Conservation (phyloP, 768 basidiomycete genomes). For the Antrodiella citrinella region DNA sequence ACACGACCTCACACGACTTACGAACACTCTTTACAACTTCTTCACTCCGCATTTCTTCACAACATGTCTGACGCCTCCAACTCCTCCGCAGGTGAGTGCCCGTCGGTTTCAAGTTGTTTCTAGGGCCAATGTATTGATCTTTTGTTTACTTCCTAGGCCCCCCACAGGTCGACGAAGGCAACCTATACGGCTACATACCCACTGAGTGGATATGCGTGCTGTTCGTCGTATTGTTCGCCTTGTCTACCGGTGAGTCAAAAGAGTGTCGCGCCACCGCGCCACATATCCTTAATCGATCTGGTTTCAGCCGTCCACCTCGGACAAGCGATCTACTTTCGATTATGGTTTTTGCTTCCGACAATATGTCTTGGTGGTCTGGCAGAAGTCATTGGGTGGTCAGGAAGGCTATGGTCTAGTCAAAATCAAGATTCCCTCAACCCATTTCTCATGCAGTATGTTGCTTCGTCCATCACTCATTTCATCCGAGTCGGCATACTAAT, state of each 20-base stretch:
- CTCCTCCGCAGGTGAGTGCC: too few relatives aligned
- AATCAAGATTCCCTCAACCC: conserved; percentile 20
- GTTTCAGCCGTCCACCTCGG: conserved; percentile 19
- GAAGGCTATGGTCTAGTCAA: conserved; percentile 26
- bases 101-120: too few relatives aligned
- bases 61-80: too few relatives aligned
- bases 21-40: too few relatives aligned
- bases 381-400: conserved; percentile 32
- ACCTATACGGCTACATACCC: conserved; percentile 10
- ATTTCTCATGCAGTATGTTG: conserved; percentile 33
- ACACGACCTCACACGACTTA: too few relatives aligned
- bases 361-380: conserved; percentile 22
- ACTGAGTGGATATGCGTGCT: conserved; percentile 11
- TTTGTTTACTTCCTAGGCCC: too few relatives aligned
- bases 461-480: too few relatives aligned
- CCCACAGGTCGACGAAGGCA: too few relatives aligned
- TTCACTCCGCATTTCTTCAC: too few relatives aligned
- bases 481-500: too few relatives aligned
- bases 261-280: background rate
- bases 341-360: conserved; percentile 29
- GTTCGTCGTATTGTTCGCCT: conserved; percentile 10
- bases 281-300: background rate
- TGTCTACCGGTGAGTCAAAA: conserved; percentile 12
- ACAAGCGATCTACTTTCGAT: conserved; percentile 22
- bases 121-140: too few relatives aligned